Evolutionary conservation across 1,139 yeast species (phyloP).

Genomic region (Debaryomyces robertsiae): DNA sequence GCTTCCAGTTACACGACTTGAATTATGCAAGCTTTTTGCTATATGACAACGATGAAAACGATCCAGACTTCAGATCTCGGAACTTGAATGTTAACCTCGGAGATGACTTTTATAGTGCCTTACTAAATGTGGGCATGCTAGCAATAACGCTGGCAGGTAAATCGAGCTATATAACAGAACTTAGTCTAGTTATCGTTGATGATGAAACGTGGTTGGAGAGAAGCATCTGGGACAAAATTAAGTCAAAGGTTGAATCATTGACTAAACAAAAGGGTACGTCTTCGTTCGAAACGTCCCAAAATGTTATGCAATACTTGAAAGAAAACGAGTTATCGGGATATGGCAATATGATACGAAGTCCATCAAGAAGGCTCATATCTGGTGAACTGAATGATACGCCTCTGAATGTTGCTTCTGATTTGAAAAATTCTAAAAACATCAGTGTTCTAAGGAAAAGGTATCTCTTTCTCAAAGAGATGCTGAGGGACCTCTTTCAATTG

Average conservation of each 20-base stretch:
- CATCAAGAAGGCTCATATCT: constrained; percentile 30
- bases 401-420: constrained; percentile 17
- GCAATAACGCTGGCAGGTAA: constrained; percentile 69
- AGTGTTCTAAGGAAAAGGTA: constrained; percentile 29
- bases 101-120: constrained; percentile 69
- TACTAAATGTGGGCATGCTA: constrained; percentile 60
- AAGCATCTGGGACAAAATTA: constrained; percentile 27
- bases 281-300: constrained; percentile 6
- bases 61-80: constrained; percentile 35
- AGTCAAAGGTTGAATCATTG: constrained; percentile 7
- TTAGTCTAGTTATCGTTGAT: constrained; percentile 51
- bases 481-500: constrained; percentile 27
- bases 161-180: constrained; percentile 65
- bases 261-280: constrained; percentile 7
- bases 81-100: constrained; percentile 35
- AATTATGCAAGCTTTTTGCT: constrained; percentile 51
- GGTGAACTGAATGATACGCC: constrained; percentile 12
- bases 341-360: constrained; percentile 34
- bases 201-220: constrained; percentile 63
- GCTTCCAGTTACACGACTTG: constrained; percentile 47
- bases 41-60: constrained; percentile 28
- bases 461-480: constrained; percentile 21
- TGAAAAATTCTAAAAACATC: constrained; percentile 10
- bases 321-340: constrained; percentile 31
- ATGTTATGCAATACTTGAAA: constrained; percentile 20